Evolutionary conservation across 768 basidiomycete species (phyloP).

Genomic region (Termitomyces eurrhizus): DNA sequence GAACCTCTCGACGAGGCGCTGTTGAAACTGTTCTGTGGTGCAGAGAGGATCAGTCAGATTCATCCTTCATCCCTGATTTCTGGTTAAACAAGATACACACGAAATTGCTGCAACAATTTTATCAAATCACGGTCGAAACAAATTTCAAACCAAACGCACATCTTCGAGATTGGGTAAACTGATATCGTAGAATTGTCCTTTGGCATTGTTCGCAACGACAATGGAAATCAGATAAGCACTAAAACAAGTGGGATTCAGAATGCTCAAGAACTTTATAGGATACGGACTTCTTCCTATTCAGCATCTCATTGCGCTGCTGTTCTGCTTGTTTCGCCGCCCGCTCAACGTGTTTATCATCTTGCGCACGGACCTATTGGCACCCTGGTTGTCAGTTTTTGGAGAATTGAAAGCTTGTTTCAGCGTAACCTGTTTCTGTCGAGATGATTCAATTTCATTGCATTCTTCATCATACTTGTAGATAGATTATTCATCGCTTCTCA

Average conservation of each 20-base stretch:
- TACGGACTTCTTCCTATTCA: constrained; percentile 74
- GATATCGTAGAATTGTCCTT: constrained; percentile 66
- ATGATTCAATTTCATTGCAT: constrained; percentile 66
- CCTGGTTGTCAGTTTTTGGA: constrained; percentile 1
- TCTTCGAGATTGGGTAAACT: constrained; percentile 70
- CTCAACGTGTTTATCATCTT: constrained; percentile 74
- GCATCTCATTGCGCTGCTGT: constrained; percentile 74
- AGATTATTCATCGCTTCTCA: constrained; percentile 15
- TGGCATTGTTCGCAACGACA: constrained; percentile 62
- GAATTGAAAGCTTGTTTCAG: constrained; percentile 11
- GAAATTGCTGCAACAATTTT: constrained; percentile 53
- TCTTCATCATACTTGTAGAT: constrained; percentile 69
- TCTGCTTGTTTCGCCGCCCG: constrained; percentile 71
- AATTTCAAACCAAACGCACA: constrained; percentile 37
- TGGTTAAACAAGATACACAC: constrained; percentile 29
- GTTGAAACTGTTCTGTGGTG: constrained; percentile 65
- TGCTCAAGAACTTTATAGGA: background rate
- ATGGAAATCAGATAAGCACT: constrained; percentile 73
- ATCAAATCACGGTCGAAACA: constrained; percentile 2
- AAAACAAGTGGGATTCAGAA: background rate
- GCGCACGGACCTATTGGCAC: constrained; percentile 49
- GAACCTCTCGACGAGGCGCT: constrained; percentile 54
- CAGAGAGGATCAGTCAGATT: background rate
- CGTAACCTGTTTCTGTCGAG: constrained; percentile 75
- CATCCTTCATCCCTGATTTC: background rate